Percentiles rank a stretch among this genome's conserved stretches.
phyloP scores from a whole-genome alignment of 108 stramenopile species.

The Parietichytrium sp. region DNA sequence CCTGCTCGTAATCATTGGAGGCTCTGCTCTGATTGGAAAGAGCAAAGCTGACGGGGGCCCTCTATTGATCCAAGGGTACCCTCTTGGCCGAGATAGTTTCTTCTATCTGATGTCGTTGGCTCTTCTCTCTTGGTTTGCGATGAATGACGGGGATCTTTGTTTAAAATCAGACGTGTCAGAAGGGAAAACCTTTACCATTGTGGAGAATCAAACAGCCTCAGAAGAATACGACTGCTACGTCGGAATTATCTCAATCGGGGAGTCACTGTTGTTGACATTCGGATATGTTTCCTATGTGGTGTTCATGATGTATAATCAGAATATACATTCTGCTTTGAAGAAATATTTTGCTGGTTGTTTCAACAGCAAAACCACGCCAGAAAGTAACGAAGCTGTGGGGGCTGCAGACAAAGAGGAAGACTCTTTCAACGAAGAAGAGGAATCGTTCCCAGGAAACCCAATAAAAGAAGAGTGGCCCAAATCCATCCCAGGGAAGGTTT shows the following conservation, averaged over 20 bases:
- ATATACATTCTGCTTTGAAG: background rate
- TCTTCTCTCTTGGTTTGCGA: slow-evolving; percentile 31
- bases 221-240: slow-evolving; percentile 5
- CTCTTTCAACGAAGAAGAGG: background rate
- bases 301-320: slow-evolving; percentile 38
- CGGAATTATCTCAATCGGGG: background rate
- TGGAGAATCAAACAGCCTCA: background rate
- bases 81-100: slow-evolving; percentile 50
- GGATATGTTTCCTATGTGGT: slow-evolving; percentile 33
- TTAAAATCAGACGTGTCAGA: slow-evolving; percentile 42
- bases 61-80: slow-evolving; percentile 47
- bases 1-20: slow-evolving; percentile 76
- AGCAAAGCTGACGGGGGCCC: background rate
- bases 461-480: too few species aligned
- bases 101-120: slow-evolving; percentile 46
- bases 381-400: background rate
- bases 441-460: background rate
- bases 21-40: slow-evolving; percentile 54
- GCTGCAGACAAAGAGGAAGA: background rate
- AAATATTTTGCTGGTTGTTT: too few species aligned
- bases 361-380: background rate
- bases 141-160: background rate
- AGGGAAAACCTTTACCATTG: background rate
- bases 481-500: slow-evolving; percentile 5
- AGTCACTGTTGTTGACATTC: background rate